phyloP scores from a whole-genome alignment of 768 basidiomycete genomes.

The Panus rudis region DNA sequence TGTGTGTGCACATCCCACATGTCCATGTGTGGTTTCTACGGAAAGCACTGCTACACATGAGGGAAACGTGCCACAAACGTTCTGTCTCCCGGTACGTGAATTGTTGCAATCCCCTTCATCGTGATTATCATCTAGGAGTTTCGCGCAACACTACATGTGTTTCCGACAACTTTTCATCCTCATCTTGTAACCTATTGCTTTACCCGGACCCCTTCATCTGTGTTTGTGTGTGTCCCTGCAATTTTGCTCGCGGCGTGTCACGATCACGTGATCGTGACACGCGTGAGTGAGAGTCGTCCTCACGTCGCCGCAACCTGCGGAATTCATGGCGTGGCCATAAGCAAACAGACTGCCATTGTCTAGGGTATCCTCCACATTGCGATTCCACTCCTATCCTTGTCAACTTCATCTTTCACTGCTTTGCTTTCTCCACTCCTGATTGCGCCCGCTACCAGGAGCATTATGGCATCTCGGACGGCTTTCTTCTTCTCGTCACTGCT shows the following conservation, averaged over 20 bases:
- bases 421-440: constrained; percentile 46
- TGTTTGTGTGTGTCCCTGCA: neutral
- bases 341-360: neutral
- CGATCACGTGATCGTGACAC: constrained; percentile 1
- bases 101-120: too few relatives aligned
- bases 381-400: constrained; percentile 51
- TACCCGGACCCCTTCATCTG: too few relatives aligned
- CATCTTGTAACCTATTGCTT: too few relatives aligned
- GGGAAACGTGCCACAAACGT: too few relatives aligned
- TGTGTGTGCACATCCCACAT: too few relatives aligned
- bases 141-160: too few relatives aligned
- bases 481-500: constrained; percentile 21
- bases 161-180: too few relatives aligned
- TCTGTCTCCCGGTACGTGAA: too few relatives aligned
- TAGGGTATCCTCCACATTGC: constrained; percentile 63
- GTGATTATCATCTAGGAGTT: too few relatives aligned
- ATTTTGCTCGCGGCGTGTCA: constrained; percentile 2
- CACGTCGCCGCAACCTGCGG: neutral
- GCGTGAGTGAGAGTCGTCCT: too few relatives aligned
- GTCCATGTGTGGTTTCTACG: too few relatives aligned
- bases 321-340: neutral
- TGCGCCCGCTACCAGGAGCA: constrained; percentile 47
- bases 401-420: constrained; percentile 48
- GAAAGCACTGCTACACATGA: too few relatives aligned
- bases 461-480: constrained; percentile 41